Base-by-base conservation (phyloP, 108 stramenopile species). In the Chaetoceros tenuissimus region DNA sequence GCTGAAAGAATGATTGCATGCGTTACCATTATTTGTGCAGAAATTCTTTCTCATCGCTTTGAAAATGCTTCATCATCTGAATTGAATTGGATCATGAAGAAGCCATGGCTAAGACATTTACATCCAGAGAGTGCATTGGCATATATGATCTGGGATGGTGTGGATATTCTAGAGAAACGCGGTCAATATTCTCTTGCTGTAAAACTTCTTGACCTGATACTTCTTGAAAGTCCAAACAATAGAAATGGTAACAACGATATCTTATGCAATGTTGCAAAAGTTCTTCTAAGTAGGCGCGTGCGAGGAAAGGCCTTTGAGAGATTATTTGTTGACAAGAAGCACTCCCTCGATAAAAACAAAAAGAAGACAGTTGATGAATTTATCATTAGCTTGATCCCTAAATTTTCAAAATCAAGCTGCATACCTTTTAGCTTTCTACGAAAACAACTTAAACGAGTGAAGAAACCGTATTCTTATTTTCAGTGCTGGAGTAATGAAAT, bases 61-160 rank as follows among this genome's bases (percentile, higher is more conserved):
- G 25, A 48, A 8, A 45, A 53, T 21, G 57, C 67, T 28, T 26
- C 52, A 29, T 21, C 3, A 18, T 31, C 51, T 8, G 57, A 66
- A 23, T 18, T 78, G 31, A 3, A 10, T 17, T 30, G 31, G 1
- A 62, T 72, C 5, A 8, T 43, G 0, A 26, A 25, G 24, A 48
- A 76, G 52, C 86, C 86, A 30, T 92, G 90, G 90, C 73, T 92
- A 16, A 67, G 90, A 30, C 90, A 92, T 48, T 27, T 92, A 57
- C 64, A 68, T n/a, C 80, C 80, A 71, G 90, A 92, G 62, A 74
- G 78, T 7, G 74, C 78, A 27, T 44, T 88, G 20, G 65, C 82
- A 3, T 92, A 84, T 59, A 44, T 82, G 8, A 49, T 85, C 2
- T 92, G 90, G 90, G 90, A 92, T 57, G 58, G 68, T 17, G 73